Evolutionary conservation across 2,329 filamentous ascomycete species (phyloP), one percentile per base, ranked within the genome.

Genomic region (Alternaria hordeiaustralica): DNA sequence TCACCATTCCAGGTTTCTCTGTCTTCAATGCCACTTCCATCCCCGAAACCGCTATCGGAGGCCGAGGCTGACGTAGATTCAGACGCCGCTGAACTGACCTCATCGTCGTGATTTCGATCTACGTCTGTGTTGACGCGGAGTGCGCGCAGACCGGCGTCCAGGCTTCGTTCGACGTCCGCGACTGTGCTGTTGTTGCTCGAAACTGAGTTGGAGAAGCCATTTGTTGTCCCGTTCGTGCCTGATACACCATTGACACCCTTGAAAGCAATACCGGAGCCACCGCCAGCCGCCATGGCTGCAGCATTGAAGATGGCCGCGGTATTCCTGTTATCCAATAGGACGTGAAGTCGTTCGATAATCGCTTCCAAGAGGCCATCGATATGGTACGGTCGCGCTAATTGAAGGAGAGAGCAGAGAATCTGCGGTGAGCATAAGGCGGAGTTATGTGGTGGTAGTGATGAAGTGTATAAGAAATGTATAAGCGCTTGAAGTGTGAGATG

Each of bases 281-380:
- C 94, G 11, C 96, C 96, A 1, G 96, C 96, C 0, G 94, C 96
- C 96, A 98, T 98, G 57, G 96, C 96, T 0, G 95, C 96, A 0
- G 96, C 96, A 70, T 99, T 99, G 84, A 99, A 99, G 0, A 99
- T 94, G 6, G 96, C 96, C 0, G 96, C 96, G 0, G 96, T 95
- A 71, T 98, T 99, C 50, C 95, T 88, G 51, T 93, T 96, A 78
- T 99, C 96, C 5, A 99, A 87, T 1, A 96, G 88, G 28, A 92
- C 87, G 75, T 99, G 96, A 0, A 99, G 85, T 8, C 95, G 89
- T 79, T 98, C 94, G 10, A 98, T 93, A 2, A 96, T 93, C 0
- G 93, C 93, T 82, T 99, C 96, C 1, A 98, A 84, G 3, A 99
- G 86, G 0, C 96, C 96, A 72, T 98, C 94, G 50, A 99, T 87